phyloP scores from a whole-genome alignment of 2,329 filamentous ascomycete genomes.

The Aspergillus sclerotialis region DNA sequence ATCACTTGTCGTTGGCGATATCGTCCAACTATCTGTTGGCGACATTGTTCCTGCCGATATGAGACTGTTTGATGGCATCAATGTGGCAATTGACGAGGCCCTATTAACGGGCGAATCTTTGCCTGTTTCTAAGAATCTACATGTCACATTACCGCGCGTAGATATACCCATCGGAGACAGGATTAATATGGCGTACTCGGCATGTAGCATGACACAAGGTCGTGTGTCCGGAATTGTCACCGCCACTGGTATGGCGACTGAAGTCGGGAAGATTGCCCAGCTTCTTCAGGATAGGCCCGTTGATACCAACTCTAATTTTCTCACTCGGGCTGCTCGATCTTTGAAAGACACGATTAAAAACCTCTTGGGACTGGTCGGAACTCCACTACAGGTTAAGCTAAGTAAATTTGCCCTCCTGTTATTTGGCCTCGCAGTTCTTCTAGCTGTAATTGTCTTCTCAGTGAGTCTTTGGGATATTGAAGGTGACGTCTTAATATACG shows the following conservation, averaged over 20 bases:
- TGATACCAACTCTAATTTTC: conserved; percentile 6
- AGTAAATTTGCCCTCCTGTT: conserved; percentile 78
- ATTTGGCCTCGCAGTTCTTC: conserved; percentile 62
- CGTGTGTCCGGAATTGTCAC: conserved; percentile 53
- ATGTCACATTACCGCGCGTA: conserved; percentile 17
- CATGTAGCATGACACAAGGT: conserved; percentile 54
- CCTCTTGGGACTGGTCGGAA: conserved; percentile 55
- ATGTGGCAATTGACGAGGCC: conserved; percentile 65
- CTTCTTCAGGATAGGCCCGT: conserved; percentile 47
- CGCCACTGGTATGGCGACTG: conserved; percentile 55
- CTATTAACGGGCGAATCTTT: conserved; percentile 56
- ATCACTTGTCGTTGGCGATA: conserved; percentile 55
- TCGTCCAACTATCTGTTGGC: conserved; percentile 46
- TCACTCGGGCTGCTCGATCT: conserved; percentile 27
- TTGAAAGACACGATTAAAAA: conserved; percentile 42
- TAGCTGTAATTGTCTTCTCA: conserved; percentile 57
- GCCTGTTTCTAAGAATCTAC: conserved; percentile 49
- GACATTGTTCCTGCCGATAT: conserved; percentile 56
- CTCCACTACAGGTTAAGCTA: conserved; percentile 76
- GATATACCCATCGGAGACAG: conserved; percentile 47
- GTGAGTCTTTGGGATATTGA: conserved; percentile 51
- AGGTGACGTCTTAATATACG: conserved; percentile 54
- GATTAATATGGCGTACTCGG: conserved; percentile 55
- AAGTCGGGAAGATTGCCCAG: conserved; percentile 55
- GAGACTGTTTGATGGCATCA: conserved; percentile 53